phyloP scores from a whole-genome alignment of 306 rosid genomes.

The Dicorynia guianensis region DNA sequence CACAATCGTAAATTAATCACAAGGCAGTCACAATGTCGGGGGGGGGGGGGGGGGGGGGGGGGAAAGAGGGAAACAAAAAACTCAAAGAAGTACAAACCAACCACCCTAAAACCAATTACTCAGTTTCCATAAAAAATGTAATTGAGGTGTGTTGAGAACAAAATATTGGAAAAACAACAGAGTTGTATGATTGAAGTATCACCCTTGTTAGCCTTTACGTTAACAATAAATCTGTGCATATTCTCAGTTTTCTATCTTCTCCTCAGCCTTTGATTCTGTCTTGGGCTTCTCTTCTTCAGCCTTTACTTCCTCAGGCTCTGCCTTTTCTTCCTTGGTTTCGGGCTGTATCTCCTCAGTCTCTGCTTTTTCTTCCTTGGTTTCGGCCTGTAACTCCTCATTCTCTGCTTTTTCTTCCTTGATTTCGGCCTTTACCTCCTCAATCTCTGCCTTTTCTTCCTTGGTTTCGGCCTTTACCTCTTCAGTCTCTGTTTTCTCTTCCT shows the following conservation, averaged over 20 bases:
- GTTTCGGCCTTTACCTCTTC: background rate
- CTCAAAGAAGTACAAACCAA: background rate
- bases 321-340: constrained; percentile 10
- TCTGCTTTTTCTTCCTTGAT: background rate
- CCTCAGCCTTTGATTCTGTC: background rate
- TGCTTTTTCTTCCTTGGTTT: background rate
- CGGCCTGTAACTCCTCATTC: background rate
- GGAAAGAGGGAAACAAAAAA: background rate
- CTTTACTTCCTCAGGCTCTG: background rate
- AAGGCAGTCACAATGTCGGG: too few species aligned
- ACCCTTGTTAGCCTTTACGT: background rate
- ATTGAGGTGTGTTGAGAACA: constrained; percentile 33
- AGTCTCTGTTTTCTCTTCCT: background rate
- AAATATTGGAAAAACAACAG: constrained; percentile 17
- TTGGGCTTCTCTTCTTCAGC: background rate
- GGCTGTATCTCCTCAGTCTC: constrained; percentile 22
- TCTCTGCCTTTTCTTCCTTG: background rate
- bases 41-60: too few species aligned
- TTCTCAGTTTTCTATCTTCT: background rate
- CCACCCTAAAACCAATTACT: background rate
- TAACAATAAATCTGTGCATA: background rate
- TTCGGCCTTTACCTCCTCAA: constrained; percentile 1
- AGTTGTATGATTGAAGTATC: background rate
- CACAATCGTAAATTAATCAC: too few species aligned
- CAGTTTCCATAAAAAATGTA: constrained; percentile 6